Percentiles rank a stretch among this genome's conserved stretches.
phyloP scores from a whole-genome alignment of 2,329 filamentous ascomycete genomes.

The Exserohilum turcica region DNA sequence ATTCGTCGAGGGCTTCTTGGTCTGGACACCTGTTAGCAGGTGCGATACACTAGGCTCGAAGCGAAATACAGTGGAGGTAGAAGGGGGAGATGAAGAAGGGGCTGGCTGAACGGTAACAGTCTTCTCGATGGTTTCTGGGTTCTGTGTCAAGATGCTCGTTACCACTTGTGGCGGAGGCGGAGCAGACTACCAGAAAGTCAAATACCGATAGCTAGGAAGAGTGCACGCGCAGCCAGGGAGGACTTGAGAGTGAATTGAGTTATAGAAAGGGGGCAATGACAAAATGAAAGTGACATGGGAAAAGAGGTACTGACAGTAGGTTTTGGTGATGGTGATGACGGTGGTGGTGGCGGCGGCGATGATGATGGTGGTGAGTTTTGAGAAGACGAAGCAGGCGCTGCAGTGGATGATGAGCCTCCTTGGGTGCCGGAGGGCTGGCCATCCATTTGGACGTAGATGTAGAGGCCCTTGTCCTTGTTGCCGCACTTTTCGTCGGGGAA shows the following conservation, averaged over 20 bases:
- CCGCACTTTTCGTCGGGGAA: constrained; percentile 71
- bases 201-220: constrained; percentile 24
- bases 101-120: constrained; percentile 33
- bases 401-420: constrained; percentile 42
- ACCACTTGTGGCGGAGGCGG: constrained; percentile 39
- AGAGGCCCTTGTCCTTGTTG: constrained; percentile 58
- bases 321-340: constrained; percentile 10
- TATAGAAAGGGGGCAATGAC: constrained; percentile 9
- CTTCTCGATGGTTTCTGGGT: constrained; percentile 32
- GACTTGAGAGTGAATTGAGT: neutral
- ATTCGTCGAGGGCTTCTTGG: constrained; percentile 22
- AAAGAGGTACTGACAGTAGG: constrained; percentile 39
- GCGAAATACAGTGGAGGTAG: constrained; percentile 23
- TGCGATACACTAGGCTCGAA: constrained; percentile 13
- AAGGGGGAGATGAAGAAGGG: constrained; percentile 7
- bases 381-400: constrained; percentile 23
- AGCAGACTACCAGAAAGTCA: constrained; percentile 43
- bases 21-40: constrained; percentile 20
- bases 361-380: neutral
- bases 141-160: constrained; percentile 25
- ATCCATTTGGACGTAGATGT: constrained; percentile 64
- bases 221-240: neutral
- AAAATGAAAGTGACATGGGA: constrained; percentile 23
- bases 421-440: constrained; percentile 64
- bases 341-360: neutral